These are phyloP conservation scores for Pelargonium fulgidum DNA, from an alignment of 441 rosid species.

Conservation along the genomic window DNA sequence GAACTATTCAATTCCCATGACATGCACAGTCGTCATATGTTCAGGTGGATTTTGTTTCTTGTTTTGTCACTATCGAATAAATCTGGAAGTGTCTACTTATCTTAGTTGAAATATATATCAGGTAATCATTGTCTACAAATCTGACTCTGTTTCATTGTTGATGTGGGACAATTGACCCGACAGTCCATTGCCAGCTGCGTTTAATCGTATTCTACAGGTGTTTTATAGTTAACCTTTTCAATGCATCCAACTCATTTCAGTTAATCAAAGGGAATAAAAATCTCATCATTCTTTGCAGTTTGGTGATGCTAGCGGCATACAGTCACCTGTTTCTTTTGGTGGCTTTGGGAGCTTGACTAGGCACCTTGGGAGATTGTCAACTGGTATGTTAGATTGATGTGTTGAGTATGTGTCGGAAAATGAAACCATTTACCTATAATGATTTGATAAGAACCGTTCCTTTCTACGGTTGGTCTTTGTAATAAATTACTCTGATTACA, in stretches of 20 bases:
- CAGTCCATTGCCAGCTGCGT: conserved; percentile 93
- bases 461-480: too few relatives aligned
- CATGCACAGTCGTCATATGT: background rate
- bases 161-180: conserved; percentile 34
- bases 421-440: background rate
- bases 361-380: conserved; percentile 78
- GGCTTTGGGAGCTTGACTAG: conserved; percentile 98
- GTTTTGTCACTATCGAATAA: background rate
- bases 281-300: conserved; percentile 43
- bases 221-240: conserved; percentile 15
- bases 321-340: conserved; percentile 98
- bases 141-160: conserved; percentile 36
- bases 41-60: background rate
- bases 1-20: background rate
- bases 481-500: background rate
- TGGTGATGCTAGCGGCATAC: conserved; percentile 98
- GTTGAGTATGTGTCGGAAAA: background rate
- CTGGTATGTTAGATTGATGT: conserved; percentile 38
- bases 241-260: conserved; percentile 14
- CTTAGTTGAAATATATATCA: conserved; percentile 18
- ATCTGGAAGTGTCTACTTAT: background rate
- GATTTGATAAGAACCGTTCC: too few relatives aligned
- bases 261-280: conserved; percentile 14
- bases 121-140: conserved; percentile 19
- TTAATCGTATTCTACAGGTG: conserved; percentile 88